These are phyloP conservation scores for Hymenoscyphus fructigenus DNA, from an alignment of 2,329 filamentous ascomycete species.

Conservation along the genomic window DNA sequence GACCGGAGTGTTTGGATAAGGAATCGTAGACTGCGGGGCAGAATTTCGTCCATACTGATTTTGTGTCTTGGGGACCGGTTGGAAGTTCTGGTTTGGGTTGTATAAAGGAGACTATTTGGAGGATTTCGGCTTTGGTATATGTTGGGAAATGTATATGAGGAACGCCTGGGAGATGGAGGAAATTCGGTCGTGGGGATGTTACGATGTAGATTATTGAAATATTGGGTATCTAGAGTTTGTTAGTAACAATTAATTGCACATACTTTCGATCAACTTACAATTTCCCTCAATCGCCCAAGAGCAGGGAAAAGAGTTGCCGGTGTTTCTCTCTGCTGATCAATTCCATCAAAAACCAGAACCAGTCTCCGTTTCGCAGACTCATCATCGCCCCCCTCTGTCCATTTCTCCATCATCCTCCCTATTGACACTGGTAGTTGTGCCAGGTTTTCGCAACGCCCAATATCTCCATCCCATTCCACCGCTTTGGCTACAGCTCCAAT, in stretches of 20 bases:
- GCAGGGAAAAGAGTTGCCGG: conserved; percentile 77
- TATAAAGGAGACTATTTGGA: conserved; percentile 68
- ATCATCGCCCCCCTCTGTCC: conserved; percentile 27
- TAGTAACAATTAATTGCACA: conserved; percentile 10
- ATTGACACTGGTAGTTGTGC: conserved; percentile 75
- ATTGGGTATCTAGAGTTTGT: conserved; percentile 65
- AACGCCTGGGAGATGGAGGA: conserved; percentile 67
- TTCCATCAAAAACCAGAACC: conserved; percentile 81
- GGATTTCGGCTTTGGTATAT: conserved; percentile 78
- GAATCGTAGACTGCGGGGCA: conserved; percentile 84
- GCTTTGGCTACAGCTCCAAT: conserved; percentile 57
- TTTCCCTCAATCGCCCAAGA: conserved; percentile 76
- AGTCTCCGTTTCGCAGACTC: conserved; percentile 51
- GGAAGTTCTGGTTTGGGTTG: conserved; percentile 48
- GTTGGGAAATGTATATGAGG: conserved; percentile 81
- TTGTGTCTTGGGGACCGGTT: conserved; percentile 48
- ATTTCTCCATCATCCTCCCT: conserved; percentile 53
- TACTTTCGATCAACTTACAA: conserved; percentile 52
- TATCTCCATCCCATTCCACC: conserved; percentile 48
- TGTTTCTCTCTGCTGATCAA: conserved; percentile 81
- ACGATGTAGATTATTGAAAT: conserved; percentile 77
- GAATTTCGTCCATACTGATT: conserved; percentile 78
- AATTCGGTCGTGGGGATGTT: conserved; percentile 65
- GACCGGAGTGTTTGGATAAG: conserved; percentile 74
- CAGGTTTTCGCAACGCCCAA: conserved; percentile 74